Evolutionary conservation across 805 yeast genomes (phyloP).

Genomic region (Candida maesae): DNA sequence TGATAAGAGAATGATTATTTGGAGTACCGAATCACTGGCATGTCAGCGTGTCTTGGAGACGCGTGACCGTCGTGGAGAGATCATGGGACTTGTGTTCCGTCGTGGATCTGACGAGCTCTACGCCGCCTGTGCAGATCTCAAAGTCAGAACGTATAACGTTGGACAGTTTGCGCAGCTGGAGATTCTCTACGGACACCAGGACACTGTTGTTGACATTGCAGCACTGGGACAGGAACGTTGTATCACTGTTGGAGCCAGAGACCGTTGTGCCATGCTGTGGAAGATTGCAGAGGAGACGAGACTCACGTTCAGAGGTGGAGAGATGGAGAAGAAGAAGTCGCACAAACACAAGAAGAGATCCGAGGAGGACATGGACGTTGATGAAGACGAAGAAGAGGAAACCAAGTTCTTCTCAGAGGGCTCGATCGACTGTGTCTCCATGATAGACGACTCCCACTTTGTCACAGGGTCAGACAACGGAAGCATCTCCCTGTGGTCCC

Average conservation of each 20-base stretch:
- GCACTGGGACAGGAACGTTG: slow-evolving; percentile 87
- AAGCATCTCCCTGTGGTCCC: slow-evolving; percentile 82
- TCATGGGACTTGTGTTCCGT: slow-evolving; percentile 72
- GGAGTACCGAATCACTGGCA: slow-evolving; percentile 78
- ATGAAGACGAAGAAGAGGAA: slow-evolving; percentile 31
- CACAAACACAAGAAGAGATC: slow-evolving; percentile 30
- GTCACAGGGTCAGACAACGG: slow-evolving; percentile 97
- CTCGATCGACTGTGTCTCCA: slow-evolving; percentile 81
- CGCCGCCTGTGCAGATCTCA: slow-evolving; percentile 90
- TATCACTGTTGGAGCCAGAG: slow-evolving; percentile 93
- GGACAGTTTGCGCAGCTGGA: slow-evolving; percentile 88
- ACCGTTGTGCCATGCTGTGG: slow-evolving; percentile 94
- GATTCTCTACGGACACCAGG: slow-evolving; percentile 94
- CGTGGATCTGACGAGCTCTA: slow-evolving; percentile 79
- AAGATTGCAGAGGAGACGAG: slow-evolving; percentile 94
- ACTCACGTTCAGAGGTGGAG: slow-evolving; percentile 91
- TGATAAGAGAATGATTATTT: slow-evolving; percentile 76
- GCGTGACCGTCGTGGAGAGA: slow-evolving; percentile 63
- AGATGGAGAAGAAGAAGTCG: slow-evolving; percentile 38
- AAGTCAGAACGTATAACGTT: slow-evolving; percentile 81
- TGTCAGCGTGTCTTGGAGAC: slow-evolving; percentile 77
- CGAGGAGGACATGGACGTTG: slow-evolving; percentile 30
- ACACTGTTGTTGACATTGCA: slow-evolving; percentile 73
- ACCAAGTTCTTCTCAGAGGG: slow-evolving; percentile 66
- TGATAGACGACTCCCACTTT: slow-evolving; percentile 91